These are phyloP conservation scores for Penicillium crystallinum DNA, from an alignment of 495 filamentous ascomycete species.

Conservation along the genomic window DNA sequence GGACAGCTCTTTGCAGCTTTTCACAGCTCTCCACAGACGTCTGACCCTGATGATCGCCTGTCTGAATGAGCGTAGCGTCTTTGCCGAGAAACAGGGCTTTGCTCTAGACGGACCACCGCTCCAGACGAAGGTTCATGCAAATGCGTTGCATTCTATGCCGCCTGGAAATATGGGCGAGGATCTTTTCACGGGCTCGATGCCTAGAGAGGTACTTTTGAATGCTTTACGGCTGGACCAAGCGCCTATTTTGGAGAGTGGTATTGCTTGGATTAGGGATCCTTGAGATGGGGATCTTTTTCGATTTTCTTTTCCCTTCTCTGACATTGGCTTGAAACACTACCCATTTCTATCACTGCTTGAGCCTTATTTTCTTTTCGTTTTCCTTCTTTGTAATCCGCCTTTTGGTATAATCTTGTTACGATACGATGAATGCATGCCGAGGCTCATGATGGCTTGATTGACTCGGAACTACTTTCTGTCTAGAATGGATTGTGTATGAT, in stretches of 20 bases:
- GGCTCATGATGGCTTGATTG: neutral
- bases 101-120: slow-evolving; percentile 27
- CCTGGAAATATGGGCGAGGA: slow-evolving; percentile 24
- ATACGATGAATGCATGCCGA: slow-evolving; percentile 12
- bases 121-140: slow-evolving; percentile 27
- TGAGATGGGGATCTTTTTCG: slow-evolving; percentile 5
- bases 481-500: neutral
- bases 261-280: slow-evolving; percentile 28
- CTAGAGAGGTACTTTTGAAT: slow-evolving; percentile 27
- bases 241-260: slow-evolving; percentile 17
- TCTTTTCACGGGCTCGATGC: slow-evolving; percentile 32
- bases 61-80: slow-evolving; percentile 17
- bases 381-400: slow-evolving; percentile 1
- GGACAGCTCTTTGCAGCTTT: slow-evolving; percentile 28
- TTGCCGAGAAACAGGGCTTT: slow-evolving; percentile 31
- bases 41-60: slow-evolving; percentile 26
- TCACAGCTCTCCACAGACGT: slow-evolving; percentile 25
- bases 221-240: slow-evolving; percentile 29
- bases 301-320: too few relatives aligned
- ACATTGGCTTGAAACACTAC: too few relatives aligned
- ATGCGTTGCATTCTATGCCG: slow-evolving; percentile 11
- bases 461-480: neutral
- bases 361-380: neutral
- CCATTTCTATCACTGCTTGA: too few relatives aligned
- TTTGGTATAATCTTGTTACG: slow-evolving; percentile 2